These are phyloP conservation scores for Coniella lustricola DNA, from an alignment of 2,329 filamentous ascomycete genomes.

Conservation along the genomic window DNA sequence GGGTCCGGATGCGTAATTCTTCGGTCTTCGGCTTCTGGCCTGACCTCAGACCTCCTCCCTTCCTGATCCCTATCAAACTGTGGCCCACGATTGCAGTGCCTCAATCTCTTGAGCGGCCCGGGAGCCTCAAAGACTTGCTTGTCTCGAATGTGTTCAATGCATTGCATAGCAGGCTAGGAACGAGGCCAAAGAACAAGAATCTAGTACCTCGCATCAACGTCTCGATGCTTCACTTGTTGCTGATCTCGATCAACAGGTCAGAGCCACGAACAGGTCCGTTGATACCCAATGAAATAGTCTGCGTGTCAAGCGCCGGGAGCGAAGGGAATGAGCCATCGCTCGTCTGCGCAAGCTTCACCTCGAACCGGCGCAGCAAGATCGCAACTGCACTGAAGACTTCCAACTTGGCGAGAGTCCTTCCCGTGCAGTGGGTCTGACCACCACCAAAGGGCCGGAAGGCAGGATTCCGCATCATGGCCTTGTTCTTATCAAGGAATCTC, in stretches of 20 bases:
- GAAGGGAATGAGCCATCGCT: neutral
- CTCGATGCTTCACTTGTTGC: neutral
- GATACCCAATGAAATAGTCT: slow-evolving; percentile 1
- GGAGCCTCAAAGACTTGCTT: no score
- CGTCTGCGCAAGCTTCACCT: neutral
- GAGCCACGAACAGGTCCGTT: neutral
- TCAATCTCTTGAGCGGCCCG: no score
- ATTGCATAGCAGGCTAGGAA: no score
- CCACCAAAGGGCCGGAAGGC: slow-evolving; percentile 1
- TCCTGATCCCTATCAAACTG: no score
- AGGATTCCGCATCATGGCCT: neutral
- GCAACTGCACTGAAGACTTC: slow-evolving; percentile 2
- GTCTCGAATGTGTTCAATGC: no score
- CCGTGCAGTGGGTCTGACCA: neutral
- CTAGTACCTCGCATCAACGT: neutral
- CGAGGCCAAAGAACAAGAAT: neutral
- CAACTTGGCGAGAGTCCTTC: neutral
- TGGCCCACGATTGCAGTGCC: no score
- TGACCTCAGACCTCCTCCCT: no score
- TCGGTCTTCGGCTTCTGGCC: no score
- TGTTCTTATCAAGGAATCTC: neutral
- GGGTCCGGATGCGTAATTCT: no score
- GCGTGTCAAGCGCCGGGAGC: neutral
- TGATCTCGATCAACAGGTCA: neutral
- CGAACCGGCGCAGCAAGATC: neutral